Conservation (phyloP, 139 green algal species). For the Picochlorum sp. region DNA sequence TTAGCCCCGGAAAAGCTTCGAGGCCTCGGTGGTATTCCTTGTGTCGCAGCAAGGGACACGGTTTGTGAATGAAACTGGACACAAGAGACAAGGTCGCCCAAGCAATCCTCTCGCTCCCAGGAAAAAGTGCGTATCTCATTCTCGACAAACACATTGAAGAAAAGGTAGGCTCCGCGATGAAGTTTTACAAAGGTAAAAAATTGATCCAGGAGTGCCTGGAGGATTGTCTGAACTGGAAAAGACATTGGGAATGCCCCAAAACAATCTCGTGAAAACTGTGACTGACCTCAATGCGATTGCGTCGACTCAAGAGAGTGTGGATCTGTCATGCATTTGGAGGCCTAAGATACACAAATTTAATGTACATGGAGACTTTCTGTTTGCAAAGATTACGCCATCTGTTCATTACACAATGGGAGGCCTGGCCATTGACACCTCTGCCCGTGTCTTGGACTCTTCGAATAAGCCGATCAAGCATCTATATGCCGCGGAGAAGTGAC, state of each 20-base stretch:
- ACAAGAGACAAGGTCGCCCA: slow-evolving; percentile 45
- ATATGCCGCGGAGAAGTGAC: slow-evolving; percentile 86
- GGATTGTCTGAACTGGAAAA: slow-evolving; percentile 20
- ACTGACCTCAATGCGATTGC: slow-evolving; percentile 30
- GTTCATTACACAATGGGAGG: slow-evolving; percentile 78
- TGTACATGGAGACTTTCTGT: slow-evolving; percentile 21
- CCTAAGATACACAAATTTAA: slow-evolving; percentile 36
- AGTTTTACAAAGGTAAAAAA: slow-evolving; percentile 54
- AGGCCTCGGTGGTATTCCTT: slow-evolving; percentile 56
- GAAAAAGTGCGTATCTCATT: slow-evolving; percentile 37
- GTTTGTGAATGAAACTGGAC: slow-evolving; percentile 71
- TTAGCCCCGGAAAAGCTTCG: slow-evolving; percentile 70
- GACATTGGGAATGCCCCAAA: slow-evolving; percentile 18
- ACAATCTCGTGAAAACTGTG: slow-evolving; percentile 30
- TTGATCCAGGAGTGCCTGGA: slow-evolving; percentile 42
- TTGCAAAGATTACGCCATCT: slow-evolving; percentile 53
- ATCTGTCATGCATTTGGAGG: slow-evolving; percentile 51
- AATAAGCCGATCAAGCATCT: slow-evolving; percentile 71
- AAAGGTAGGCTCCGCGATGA: slow-evolving; percentile 42
- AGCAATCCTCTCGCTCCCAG: slow-evolving; percentile 30
- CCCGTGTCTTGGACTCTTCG: slow-evolving; percentile 8
- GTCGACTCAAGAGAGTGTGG: slow-evolving; percentile 7
- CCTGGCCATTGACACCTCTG: slow-evolving; percentile 13
- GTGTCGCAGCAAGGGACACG: slow-evolving; percentile 40
- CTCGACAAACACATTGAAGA: slow-evolving; percentile 24